Evolutionary conservation across 2,329 filamentous ascomycete genomes (phyloP).

Genomic region (Fusarium lateritium): DNA sequence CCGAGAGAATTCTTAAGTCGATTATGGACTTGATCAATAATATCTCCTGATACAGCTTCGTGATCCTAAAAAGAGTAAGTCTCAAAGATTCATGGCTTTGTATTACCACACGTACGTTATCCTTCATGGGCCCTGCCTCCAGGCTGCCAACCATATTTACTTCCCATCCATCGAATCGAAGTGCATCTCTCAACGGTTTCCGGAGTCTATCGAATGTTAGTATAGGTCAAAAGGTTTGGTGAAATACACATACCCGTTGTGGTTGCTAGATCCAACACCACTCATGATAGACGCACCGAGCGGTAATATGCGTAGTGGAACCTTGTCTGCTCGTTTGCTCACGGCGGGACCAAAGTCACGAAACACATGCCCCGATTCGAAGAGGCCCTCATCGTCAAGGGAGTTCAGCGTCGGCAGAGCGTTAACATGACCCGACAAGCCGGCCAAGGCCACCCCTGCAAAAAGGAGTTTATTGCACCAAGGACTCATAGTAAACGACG

Average conservation of each 20-base stretch:
- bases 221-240: neutral
- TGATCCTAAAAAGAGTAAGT: neutral
- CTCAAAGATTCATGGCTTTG: neutral
- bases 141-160: constrained; percentile 1
- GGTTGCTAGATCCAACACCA: neutral
- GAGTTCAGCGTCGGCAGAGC: too few relatives aligned
- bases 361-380: neutral
- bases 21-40: neutral
- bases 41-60: neutral
- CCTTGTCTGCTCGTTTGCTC: neutral
- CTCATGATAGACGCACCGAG: neutral
- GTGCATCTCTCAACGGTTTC: constrained; percentile 2
- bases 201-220: neutral
- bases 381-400: neutral
- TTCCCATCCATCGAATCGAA: constrained; percentile 2
- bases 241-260: neutral
- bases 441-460: too few relatives aligned
- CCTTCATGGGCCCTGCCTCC: neutral
- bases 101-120: too few relatives aligned
- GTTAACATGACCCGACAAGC: too few relatives aligned
- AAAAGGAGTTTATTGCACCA: too few relatives aligned
- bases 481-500: too few relatives aligned
- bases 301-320: neutral
- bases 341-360: neutral
- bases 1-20: neutral